Evolutionary conservation across 352 stramenopile species (phyloP).

Genomic region (Phytophthora capsici): DNA sequence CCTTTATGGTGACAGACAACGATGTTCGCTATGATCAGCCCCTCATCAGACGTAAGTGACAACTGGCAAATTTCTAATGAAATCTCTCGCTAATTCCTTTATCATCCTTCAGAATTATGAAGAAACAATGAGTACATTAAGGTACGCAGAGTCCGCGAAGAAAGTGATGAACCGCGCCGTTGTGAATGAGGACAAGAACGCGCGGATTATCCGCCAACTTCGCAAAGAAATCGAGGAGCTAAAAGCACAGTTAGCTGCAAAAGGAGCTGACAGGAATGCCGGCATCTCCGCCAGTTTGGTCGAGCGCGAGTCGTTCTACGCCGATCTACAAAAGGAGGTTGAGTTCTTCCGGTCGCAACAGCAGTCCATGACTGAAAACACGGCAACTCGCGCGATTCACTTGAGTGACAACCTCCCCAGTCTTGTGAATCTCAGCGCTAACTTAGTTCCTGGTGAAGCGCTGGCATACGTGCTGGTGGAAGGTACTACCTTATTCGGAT

Average conservation of each 20-base stretch:
- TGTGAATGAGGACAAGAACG: constrained; percentile 87
- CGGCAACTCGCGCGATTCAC: constrained; percentile 19
- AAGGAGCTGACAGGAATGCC: constrained; percentile 35
- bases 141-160: constrained; percentile 86
- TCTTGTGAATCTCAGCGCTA: constrained; percentile 51
- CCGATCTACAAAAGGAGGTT: constrained; percentile 55
- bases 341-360: constrained; percentile 51
- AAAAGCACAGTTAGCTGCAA: constrained; percentile 41
- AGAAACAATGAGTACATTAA: constrained; percentile 86
- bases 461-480: constrained; percentile 55
- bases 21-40: constrained; percentile 89
- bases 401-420: constrained; percentile 49
- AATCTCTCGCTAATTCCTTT: neutral
- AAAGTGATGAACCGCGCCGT: constrained; percentile 84
- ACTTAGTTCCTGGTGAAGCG: constrained; percentile 34
- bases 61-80: neutral
- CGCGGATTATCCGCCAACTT: constrained; percentile 76
- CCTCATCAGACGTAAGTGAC: constrained; percentile 60
- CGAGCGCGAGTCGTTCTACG: constrained; percentile 59
- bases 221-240: constrained; percentile 77
- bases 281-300: constrained; percentile 42
- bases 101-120: constrained; percentile 67
- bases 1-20: constrained; percentile 57
- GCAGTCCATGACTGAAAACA: constrained; percentile 12
- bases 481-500: constrained; percentile 54